Percentiles rank a stretch among this genome's conserved stretches.
These are phyloP conservation scores for Schizonepeta tenuifolia DNA, from an alignment of 257 asterid genomes.

Conservation along the genomic window DNA sequence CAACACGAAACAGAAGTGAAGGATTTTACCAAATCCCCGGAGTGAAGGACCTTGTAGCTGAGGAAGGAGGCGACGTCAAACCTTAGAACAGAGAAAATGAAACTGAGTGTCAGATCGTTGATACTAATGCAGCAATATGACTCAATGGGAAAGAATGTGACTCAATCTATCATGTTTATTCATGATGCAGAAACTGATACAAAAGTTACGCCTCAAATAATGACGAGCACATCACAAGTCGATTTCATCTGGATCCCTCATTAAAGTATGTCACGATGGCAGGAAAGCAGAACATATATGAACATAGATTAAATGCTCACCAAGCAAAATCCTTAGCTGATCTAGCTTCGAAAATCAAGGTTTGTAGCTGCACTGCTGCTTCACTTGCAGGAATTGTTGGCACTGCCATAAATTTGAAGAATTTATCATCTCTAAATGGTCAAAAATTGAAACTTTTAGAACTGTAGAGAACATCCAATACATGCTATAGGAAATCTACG, in stretches of 20 bases:
- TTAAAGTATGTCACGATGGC: slow-evolving; percentile 3
- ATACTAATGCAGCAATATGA: neutral
- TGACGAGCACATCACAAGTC: neutral
- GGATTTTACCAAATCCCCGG: slow-evolving; percentile 79
- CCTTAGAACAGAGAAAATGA: slow-evolving; percentile 54
- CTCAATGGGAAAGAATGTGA: neutral
- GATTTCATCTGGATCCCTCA: slow-evolving; percentile 10
- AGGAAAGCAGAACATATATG: neutral
- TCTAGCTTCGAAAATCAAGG: slow-evolving; percentile 80
- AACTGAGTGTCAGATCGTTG: slow-evolving; percentile 21
- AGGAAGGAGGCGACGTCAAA: slow-evolving; percentile 83
- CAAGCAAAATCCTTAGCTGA: slow-evolving; percentile 91
- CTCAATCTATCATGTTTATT: no score
- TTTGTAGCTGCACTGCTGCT: slow-evolving; percentile 67
- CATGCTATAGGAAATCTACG: neutral
- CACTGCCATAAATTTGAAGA: slow-evolving; percentile 34
- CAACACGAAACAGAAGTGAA: slow-evolving; percentile 17
- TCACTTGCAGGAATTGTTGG: slow-evolving; percentile 57
- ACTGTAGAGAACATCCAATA: neutral
- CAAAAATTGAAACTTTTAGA: neutral
- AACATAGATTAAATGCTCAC: slow-evolving; percentile 49
- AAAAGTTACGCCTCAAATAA: neutral
- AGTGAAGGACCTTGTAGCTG: slow-evolving; percentile 54
- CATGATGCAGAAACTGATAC: no score
- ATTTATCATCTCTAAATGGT: slow-evolving; percentile 17